Evolutionary conservation across 148 eudicot species (phyloP).

Genomic region (Tetragonia tetragonoides): DNA sequence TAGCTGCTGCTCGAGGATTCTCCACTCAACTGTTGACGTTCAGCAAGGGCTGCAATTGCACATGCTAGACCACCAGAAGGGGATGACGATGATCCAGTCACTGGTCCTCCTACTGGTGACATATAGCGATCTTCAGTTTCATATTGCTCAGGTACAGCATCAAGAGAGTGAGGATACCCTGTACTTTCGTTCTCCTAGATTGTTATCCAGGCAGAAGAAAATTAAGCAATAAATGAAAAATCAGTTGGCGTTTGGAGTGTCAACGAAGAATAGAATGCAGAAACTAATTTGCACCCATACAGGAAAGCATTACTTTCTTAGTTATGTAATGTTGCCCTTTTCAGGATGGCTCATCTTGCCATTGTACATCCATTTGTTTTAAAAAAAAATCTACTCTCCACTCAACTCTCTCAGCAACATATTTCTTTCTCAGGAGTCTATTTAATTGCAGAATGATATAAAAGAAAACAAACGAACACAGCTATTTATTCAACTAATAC

Average conservation of each 20-base stretch:
- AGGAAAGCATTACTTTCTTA: too few relatives aligned
- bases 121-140: conserved; percentile 33
- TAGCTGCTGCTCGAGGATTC: conserved; percentile 47
- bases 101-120: conserved; percentile 36
- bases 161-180: conserved; percentile 31
- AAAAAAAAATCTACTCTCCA: too few relatives aligned
- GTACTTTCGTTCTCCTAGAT: conserved; percentile 61
- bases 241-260: background rate
- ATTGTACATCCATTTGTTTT: too few relatives aligned
- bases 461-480: too few relatives aligned
- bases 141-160: conserved; percentile 42
- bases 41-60: conserved; percentile 93
- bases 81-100: conserved; percentile 60
- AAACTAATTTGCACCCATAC: too few relatives aligned
- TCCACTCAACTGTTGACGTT: conserved; percentile 67
- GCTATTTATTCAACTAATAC: too few relatives aligned
- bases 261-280: background rate
- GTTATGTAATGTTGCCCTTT: too few relatives aligned
- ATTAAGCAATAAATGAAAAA: background rate
- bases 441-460: too few relatives aligned
- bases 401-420: too few relatives aligned
- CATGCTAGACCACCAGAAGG: conserved; percentile 96
- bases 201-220: background rate
- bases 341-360: too few relatives aligned
- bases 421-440: too few relatives aligned